Conservation (phyloP, 306 rosid genomes). For the Sicyos baderoa region DNA sequence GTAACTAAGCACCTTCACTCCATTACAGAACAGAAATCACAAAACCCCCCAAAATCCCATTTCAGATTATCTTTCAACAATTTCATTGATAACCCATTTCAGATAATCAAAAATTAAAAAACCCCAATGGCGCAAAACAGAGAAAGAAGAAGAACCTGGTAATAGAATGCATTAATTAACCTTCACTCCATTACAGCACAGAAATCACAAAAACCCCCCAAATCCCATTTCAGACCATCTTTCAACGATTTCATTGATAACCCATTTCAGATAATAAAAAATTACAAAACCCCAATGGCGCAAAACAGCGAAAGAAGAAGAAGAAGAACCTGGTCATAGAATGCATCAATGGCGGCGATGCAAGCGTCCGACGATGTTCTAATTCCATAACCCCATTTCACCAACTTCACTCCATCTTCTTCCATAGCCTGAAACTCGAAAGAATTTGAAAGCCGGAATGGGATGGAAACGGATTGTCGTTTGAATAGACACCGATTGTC, state of each 20-base stretch:
- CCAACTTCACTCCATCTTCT: constrained; percentile 34
- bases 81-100: neutral
- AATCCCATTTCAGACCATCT: neutral
- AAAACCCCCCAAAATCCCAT: constrained; percentile 8
- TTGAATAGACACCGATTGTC: neutral
- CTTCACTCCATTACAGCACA: too few species aligned
- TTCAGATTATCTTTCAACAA: too few species aligned
- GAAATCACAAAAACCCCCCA: neutral
- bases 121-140: neutral
- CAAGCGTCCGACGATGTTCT: constrained; percentile 62
- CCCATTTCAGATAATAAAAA: constrained; percentile 18
- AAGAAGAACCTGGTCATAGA: constrained; percentile 47
- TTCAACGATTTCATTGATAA: too few species aligned
- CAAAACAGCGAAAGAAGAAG: neutral
- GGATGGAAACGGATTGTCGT: neutral
- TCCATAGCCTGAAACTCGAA: constrained; percentile 30
- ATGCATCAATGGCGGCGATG: constrained; percentile 60
- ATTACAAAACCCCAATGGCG: neutral
- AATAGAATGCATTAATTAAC: constrained; percentile 57
- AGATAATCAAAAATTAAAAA: constrained; percentile 11
- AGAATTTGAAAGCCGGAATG: neutral
- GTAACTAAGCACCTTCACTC: constrained; percentile 49
- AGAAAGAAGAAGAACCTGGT: constrained; percentile 34
- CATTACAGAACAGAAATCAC: neutral
- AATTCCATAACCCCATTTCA: constrained; percentile 63